A percentile compares a stretch with the other conserved stretches of the same genome.
These are phyloP conservation scores for Hyaloscypha hepaticicola DNA, from an alignment of 495 filamentous ascomycete genomes.

Conservation along the genomic window DNA sequence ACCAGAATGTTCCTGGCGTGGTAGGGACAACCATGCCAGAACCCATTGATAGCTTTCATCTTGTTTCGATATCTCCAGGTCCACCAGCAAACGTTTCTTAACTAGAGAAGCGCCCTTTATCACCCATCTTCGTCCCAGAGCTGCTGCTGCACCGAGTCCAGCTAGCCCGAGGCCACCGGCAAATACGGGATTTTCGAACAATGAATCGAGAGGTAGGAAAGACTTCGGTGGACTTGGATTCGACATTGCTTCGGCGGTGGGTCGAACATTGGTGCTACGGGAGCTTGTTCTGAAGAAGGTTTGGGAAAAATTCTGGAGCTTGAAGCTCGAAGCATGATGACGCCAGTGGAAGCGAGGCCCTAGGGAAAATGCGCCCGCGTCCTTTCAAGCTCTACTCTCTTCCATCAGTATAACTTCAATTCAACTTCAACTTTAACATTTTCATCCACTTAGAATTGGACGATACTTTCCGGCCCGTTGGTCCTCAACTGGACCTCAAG, in stretches of 20 bases:
- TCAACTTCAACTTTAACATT: too few species aligned
- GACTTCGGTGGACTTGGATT: slow-evolving; percentile 12
- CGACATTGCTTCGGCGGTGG: slow-evolving; percentile 21
- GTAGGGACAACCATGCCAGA: slow-evolving; percentile 87
- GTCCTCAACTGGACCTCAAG: background rate
- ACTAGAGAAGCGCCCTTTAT: slow-evolving; percentile 68
- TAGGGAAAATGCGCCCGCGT: background rate
- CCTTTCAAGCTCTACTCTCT: background rate
- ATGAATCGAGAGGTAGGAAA: slow-evolving; percentile 46
- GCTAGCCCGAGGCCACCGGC: slow-evolving; percentile 78
- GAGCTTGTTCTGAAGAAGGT: background rate
- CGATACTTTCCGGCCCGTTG: background rate
- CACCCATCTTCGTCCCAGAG: slow-evolving; percentile 70
- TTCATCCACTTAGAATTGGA: background rate
- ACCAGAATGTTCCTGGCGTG: slow-evolving; percentile 53
- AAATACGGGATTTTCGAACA: slow-evolving; percentile 57
- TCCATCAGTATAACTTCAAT: too few species aligned
- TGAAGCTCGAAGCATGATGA: background rate
- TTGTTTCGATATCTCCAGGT: slow-evolving; percentile 90
- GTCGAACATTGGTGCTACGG: background rate
- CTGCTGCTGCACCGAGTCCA: slow-evolving; percentile 73
- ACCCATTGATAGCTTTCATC: slow-evolving; percentile 95
- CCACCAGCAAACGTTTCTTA: slow-evolving; percentile 83
- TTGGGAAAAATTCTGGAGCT: background rate
- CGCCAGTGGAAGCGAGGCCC: background rate